Conservation (phyloP, 2,329 filamentous ascomycete species). For the Fusarium anthophilum region DNA sequence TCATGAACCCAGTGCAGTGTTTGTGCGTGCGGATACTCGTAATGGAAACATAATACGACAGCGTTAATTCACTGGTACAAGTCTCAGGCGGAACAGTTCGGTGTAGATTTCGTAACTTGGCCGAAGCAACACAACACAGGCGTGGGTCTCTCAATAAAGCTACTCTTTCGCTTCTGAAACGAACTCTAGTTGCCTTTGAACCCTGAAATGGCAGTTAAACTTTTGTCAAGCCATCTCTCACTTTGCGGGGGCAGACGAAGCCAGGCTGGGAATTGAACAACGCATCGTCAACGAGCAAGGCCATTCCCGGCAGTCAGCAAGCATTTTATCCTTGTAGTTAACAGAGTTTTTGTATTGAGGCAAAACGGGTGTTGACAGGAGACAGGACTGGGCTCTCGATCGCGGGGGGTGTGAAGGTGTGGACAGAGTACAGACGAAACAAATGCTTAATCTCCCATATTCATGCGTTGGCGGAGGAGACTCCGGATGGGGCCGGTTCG, state of each 20-base stretch:
- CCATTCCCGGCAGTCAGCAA: slow-evolving; percentile 13
- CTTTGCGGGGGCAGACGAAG: slow-evolving; percentile 3
- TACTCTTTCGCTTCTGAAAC: slow-evolving; percentile 1
- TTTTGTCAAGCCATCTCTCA: not conserved
- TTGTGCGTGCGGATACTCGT: not conserved
- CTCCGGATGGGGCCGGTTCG: slow-evolving; percentile 32
- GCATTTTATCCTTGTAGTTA: slow-evolving; percentile 22
- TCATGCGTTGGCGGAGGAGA: slow-evolving; percentile 36
- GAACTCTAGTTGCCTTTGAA: not conserved
- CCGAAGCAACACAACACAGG: slow-evolving; percentile 3
- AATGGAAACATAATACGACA: not conserved
- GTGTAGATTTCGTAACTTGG: slow-evolving; percentile 3
- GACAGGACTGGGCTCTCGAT: slow-evolving; percentile 1
- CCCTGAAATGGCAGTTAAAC: not conserved
- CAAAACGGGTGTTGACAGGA: slow-evolving; percentile 4
- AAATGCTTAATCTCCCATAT: slow-evolving; percentile 40
- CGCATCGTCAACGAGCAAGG: slow-evolving; percentile 23
- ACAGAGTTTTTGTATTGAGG: not conserved
- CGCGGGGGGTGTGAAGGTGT: slow-evolving; percentile 3
- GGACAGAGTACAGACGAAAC: slow-evolving; percentile 14
- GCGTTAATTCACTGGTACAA: not conserved
- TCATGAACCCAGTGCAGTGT: not conserved
- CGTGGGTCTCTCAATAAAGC: slow-evolving; percentile 9
- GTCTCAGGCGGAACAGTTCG: not conserved
- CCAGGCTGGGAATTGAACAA: slow-evolving; percentile 30